Evolutionary conservation across 139 green algal species (phyloP).

Genomic region (Chlamydomonas schloesseri): DNA sequence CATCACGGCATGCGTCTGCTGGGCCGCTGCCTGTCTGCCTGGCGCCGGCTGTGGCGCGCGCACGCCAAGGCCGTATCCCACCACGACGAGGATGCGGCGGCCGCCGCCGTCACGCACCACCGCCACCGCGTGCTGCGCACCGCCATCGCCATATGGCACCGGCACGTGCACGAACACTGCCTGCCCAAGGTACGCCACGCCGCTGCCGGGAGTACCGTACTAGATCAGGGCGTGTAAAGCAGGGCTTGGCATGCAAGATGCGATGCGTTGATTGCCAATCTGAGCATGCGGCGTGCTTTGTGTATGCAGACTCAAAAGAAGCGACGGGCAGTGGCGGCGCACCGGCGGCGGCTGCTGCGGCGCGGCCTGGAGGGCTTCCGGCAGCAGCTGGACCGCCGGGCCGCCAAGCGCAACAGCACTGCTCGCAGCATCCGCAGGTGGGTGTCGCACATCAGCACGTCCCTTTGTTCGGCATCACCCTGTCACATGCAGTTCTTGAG

Average conservation of each 20-base stretch:
- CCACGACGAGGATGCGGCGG: not conserved
- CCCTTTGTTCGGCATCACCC: too few relatives aligned
- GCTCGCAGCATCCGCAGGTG: conserved; percentile 13
- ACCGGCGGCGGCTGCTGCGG: conserved; percentile 18
- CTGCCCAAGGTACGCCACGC: conserved; percentile 10
- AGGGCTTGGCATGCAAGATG: too few relatives aligned
- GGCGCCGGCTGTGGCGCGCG: conserved; percentile 13
- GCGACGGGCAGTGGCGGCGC: not conserved
- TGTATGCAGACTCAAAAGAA: not conserved
- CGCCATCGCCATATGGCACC: not conserved
- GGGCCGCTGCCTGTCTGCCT: conserved; percentile 23
- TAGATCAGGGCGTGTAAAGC: too few relatives aligned
- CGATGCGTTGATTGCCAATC: too few relatives aligned
- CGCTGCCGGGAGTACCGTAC: too few relatives aligned
- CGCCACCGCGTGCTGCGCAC: not conserved
- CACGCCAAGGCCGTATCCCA: conserved; percentile 13
- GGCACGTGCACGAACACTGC: not conserved
- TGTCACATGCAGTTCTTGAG: too few relatives aligned
- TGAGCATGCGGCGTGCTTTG: not conserved
- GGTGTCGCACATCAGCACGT: not conserved
- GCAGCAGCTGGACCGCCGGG: not conserved
- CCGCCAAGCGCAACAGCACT: not conserved
- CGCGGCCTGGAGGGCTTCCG: not conserved
- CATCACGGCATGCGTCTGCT: not conserved
- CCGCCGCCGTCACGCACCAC: not conserved